Evolutionary conservation across 192 early-diverging fungal species (phyloP).

Genomic region (Chytriomyces confervae): DNA sequence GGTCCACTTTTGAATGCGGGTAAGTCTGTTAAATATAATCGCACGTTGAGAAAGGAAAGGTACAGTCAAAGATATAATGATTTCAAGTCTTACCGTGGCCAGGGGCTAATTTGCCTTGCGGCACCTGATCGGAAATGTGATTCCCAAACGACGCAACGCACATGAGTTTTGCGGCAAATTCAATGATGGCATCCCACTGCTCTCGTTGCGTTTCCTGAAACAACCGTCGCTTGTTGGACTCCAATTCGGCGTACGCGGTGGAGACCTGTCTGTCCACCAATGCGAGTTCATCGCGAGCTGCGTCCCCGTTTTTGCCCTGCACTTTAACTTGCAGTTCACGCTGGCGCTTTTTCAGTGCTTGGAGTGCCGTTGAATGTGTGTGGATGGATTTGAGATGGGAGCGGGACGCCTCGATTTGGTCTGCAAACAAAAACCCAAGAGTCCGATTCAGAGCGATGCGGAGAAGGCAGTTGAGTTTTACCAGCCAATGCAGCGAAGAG

Average conservation of each 20-base stretch:
- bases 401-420: constrained; percentile 41
- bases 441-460: neutral
- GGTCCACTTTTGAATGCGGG: constrained; percentile 25
- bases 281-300: constrained; percentile 36
- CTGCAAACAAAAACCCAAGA: constrained; percentile 14
- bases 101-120: constrained; percentile 45
- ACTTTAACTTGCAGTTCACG: constrained; percentile 41
- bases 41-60: neutral
- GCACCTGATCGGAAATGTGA: constrained; percentile 47
- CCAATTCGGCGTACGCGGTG: constrained; percentile 35
- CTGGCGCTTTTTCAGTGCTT: constrained; percentile 29
- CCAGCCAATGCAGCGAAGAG: constrained; percentile 33
- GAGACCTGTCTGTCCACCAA: constrained; percentile 40
- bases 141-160: constrained; percentile 48
- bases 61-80: neutral
- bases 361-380: constrained; percentile 26
- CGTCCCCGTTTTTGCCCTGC: constrained; percentile 5
- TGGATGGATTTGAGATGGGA: constrained; percentile 37
- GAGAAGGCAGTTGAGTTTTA: constrained; percentile 6
- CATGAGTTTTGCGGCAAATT: constrained; percentile 41
- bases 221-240: constrained; percentile 41
- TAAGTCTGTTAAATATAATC: constrained; percentile 1
- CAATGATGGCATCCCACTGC: constrained; percentile 47
- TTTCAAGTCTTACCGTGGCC: constrained; percentile 27
- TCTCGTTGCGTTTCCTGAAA: constrained; percentile 37